Percentiles rank a stretch among this genome's conserved stretches.
phyloP scores from a whole-genome alignment of 495 filamentous ascomycete genomes.

The Ascodesmis nigricans region DNA sequence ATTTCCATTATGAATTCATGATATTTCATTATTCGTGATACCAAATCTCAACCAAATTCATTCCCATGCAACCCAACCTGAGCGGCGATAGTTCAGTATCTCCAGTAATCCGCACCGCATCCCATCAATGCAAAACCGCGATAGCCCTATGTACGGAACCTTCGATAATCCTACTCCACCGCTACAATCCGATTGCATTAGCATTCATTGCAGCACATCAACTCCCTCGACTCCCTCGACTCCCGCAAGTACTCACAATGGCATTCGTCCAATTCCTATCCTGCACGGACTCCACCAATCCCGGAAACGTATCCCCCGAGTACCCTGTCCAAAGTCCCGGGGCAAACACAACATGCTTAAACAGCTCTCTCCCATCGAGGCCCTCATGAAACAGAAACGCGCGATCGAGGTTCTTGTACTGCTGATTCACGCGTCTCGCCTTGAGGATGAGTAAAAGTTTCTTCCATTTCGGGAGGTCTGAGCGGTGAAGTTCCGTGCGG shows the following conservation, averaged over 20 bases:
- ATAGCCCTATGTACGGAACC: too few relatives aligned
- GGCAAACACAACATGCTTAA: constrained; percentile 20
- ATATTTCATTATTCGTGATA: too few relatives aligned
- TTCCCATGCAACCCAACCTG: too few relatives aligned
- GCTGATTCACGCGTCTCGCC: not conserved
- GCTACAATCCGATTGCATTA: too few relatives aligned
- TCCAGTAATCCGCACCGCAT: too few relatives aligned
- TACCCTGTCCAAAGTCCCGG: constrained; percentile 19
- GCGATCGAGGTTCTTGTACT: constrained; percentile 14
- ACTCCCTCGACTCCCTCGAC: too few relatives aligned
- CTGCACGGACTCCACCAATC: constrained; percentile 11
- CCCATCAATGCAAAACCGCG: too few relatives aligned
- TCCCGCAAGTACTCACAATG: not conserved
- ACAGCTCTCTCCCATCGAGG: constrained; percentile 14
- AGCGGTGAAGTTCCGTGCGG: not conserved
- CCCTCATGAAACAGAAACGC: constrained; percentile 11
- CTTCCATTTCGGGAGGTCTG: not conserved
- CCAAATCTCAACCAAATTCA: too few relatives aligned
- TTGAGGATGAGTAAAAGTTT: not conserved
- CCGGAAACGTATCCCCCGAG: constrained; percentile 16
- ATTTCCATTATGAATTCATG: too few relatives aligned
- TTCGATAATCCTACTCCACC: too few relatives aligned
- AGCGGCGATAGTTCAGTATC: too few relatives aligned
- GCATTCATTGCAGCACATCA: too few relatives aligned
- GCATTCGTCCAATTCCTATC: constrained; percentile 8